Percentiles rank a stretch among this genome's conserved stretches.
phyloP scores from a whole-genome alignment of 805 yeast genomes.

The Candida andamanensis region DNA sequence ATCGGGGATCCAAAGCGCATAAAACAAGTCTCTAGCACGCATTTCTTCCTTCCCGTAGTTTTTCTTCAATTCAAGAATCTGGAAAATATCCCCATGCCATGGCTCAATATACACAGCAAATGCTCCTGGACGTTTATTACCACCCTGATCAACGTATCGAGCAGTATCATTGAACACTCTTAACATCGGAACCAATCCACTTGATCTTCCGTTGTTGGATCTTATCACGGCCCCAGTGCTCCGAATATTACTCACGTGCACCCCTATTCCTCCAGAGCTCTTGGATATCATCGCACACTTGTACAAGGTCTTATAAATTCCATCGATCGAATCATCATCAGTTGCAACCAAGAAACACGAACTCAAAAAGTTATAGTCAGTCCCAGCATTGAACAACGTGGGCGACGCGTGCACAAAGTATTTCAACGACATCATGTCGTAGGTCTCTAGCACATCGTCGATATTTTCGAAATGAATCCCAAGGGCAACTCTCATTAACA shows the following conservation, averaged over 20 bases:
- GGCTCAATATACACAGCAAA: slow-evolving; percentile 92
- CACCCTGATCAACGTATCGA: slow-evolving; percentile 96
- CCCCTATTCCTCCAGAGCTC: slow-evolving; percentile 93
- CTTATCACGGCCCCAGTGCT: slow-evolving; percentile 83
- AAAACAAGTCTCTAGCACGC: slow-evolving; percentile 89
- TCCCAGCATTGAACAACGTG: slow-evolving; percentile 89
- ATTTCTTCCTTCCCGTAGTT: slow-evolving; percentile 94
- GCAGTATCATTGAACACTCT: slow-evolving; percentile 95
- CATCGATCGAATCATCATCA: slow-evolving; percentile 94
- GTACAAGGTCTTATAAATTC: slow-evolving; percentile 85
- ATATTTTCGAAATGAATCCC: slow-evolving; percentile 80
- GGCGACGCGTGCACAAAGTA: slow-evolving; percentile 95
- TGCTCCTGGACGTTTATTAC: slow-evolving; percentile 97
- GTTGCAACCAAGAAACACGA: slow-evolving; percentile 89
- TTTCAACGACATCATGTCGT: slow-evolving; percentile 78
- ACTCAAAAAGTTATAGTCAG: slow-evolving; percentile 77
- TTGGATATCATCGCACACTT: slow-evolving; percentile 87
- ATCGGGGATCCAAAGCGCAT: slow-evolving; percentile 94
- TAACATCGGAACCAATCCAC: slow-evolving; percentile 93
- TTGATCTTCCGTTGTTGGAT: slow-evolving; percentile 89
- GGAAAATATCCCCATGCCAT: slow-evolving; percentile 93
- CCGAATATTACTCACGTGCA: slow-evolving; percentile 83
- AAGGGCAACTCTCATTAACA: slow-evolving; percentile 85
- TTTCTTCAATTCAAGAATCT: slow-evolving; percentile 79
- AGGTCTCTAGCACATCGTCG: slow-evolving; percentile 69